phyloP scores from a whole-genome alignment of 495 filamentous ascomycete genomes.

The Extremus antarcticus region DNA sequence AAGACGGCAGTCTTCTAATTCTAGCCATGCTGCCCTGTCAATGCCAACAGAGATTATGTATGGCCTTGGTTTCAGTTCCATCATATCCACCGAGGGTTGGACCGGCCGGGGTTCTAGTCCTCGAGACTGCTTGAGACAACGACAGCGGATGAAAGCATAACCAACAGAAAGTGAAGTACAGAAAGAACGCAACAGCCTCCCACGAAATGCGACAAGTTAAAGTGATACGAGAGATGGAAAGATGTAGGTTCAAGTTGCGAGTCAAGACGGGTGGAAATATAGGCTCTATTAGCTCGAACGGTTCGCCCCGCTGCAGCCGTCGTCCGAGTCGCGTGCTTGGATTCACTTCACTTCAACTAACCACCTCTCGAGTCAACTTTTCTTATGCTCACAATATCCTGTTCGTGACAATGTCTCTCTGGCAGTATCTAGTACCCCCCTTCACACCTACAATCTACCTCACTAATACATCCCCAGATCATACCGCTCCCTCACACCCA shows the following conservation, averaged over 20 bases:
- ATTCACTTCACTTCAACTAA: neutral
- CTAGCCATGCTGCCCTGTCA: too few species aligned
- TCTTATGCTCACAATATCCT: neutral
- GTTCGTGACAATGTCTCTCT: constrained; percentile 20
- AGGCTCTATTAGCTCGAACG: neutral
- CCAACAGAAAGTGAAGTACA: too few species aligned
- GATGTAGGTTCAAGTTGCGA: neutral
- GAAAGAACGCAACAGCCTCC: neutral
- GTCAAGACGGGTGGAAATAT: neutral
- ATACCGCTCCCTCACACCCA: constrained; percentile 49
- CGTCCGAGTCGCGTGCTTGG: neutral
- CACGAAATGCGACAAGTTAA: neutral
- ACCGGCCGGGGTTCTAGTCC: neutral
- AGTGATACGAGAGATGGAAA: neutral
- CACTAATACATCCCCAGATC: constrained; percentile 24
- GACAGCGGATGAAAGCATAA: neutral
- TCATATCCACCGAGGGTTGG: too few species aligned
- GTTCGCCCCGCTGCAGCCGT: neutral
- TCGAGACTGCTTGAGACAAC: neutral
- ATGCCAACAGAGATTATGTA: too few species aligned
- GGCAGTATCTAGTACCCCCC: constrained; percentile 17
- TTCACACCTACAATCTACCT: neutral
- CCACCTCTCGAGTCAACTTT: too few species aligned
- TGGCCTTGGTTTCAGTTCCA: too few species aligned
- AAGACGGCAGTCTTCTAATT: too few species aligned